These are phyloP conservation scores for Sarocladium kiliense DNA, from an alignment of 2,329 filamentous ascomycete genomes.

Conservation along the genomic window DNA sequence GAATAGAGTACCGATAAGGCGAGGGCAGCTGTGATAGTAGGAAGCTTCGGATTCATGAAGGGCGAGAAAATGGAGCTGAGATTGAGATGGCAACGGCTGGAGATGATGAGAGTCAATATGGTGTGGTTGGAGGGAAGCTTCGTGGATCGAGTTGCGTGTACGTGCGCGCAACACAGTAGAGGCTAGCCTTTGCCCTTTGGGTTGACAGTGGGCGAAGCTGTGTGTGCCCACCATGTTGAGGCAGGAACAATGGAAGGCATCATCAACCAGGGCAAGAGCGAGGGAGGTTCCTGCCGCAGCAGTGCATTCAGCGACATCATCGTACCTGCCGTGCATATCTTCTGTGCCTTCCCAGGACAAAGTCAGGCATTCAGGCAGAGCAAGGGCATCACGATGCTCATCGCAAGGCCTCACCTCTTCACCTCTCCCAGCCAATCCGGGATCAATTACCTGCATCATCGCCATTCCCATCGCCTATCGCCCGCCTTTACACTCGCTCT, in stretches of 20 bases:
- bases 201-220: not conserved
- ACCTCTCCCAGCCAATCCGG: not conserved
- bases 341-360: too few relatives aligned
- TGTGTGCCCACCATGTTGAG: not conserved
- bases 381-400: too few relatives aligned
- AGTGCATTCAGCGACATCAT: slow-evolving; percentile 4
- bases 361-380: too few relatives aligned
- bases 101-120: not conserved
- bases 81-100: not conserved
- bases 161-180: too few relatives aligned
- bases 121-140: not conserved
- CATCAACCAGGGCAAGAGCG: not conserved
- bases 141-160: too few relatives aligned
- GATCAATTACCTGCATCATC: not conserved
- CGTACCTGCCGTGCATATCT: not conserved
- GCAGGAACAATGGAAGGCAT: not conserved
- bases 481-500: not conserved
- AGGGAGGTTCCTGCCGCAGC: slow-evolving; percentile 5
- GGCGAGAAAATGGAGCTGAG: not conserved
- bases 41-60: not conserved
- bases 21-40: not conserved
- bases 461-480: not conserved
- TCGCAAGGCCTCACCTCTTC: not conserved
- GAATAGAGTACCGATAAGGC: not conserved
- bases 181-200: not conserved